phyloP scores from a whole-genome alignment of 176 grass and related monocot genomes.

The Areca catechu region DNA sequence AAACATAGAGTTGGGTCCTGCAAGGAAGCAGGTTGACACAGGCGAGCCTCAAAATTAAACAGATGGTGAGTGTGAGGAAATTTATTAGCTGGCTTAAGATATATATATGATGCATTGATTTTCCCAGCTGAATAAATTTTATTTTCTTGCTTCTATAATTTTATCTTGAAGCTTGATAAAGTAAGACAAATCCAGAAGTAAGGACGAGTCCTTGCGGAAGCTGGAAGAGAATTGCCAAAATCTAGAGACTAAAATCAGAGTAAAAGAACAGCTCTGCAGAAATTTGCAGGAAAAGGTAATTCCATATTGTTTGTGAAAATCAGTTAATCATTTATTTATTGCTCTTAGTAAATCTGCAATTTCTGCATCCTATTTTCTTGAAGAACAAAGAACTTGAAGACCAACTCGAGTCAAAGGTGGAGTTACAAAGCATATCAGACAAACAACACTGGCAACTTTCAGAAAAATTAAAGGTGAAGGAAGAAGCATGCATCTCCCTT shows the following conservation, averaged over 20 bases:
- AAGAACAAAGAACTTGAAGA: conserved; percentile 68
- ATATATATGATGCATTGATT: too few relatives aligned
- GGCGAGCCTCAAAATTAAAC: conserved; percentile 82
- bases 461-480: conserved; percentile 74
- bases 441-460: conserved; percentile 57
- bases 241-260: conserved; percentile 72
- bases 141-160: conserved; percentile 12
- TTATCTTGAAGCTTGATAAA: conserved; percentile 72
- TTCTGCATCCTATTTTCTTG: conserved; percentile 1
- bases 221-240: conserved; percentile 71
- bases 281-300: conserved; percentile 86
- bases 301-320: background rate
- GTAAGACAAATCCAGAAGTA: conserved; percentile 53
- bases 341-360: too few relatives aligned
- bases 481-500: conserved; percentile 55
- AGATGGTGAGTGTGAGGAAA: conserved; percentile 41
- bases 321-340: too few relatives aligned
- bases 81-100: too few relatives aligned
- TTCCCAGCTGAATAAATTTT: background rate
- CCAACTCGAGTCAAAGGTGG: conserved; percentile 45
- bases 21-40: conserved; percentile 83
- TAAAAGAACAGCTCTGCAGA: conserved; percentile 65
- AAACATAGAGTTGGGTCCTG: conserved; percentile 67
- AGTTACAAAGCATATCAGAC: conserved; percentile 48
- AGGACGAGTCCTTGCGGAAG: conserved; percentile 80